Evolutionary conservation across 2,329 filamentous ascomycete genomes (phyloP).

Genomic region (Lecanicillium sp.): DNA sequence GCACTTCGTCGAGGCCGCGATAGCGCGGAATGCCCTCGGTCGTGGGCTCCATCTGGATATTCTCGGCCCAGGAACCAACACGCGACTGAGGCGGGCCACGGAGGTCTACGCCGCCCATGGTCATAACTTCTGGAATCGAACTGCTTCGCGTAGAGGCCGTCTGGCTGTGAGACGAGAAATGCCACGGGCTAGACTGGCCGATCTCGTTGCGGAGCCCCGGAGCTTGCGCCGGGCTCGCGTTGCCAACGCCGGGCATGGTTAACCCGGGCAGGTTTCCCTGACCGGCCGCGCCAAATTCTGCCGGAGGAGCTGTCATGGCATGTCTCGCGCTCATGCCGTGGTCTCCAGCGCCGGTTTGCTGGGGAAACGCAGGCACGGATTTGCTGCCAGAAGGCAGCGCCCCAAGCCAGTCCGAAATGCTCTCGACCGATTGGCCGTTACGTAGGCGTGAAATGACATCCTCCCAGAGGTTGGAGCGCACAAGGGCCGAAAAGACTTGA

Average conservation of each 20-base stretch:
- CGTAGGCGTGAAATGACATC: conserved; percentile 46
- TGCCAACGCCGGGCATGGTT: conserved; percentile 17
- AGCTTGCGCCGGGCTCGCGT: conserved; percentile 19
- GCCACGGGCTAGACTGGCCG: conserved; percentile 40
- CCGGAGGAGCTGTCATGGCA: conserved; percentile 12
- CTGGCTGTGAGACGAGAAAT: conserved; percentile 37
- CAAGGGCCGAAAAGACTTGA: conserved; percentile 45
- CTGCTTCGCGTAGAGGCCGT: conserved; percentile 36
- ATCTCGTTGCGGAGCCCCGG: conserved; percentile 26
- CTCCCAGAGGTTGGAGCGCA: conserved; percentile 41
- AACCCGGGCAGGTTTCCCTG: conserved; percentile 21
- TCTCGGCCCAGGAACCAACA: conserved; percentile 43
- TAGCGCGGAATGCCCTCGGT: conserved; percentile 25
- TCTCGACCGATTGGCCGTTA: conserved; percentile 44
- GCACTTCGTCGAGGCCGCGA: conserved; percentile 37
- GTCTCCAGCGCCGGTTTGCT: conserved; percentile 9
- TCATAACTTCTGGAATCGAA: conserved; percentile 38
- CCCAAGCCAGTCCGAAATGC: conserved; percentile 47
- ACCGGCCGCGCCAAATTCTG: conserved; percentile 21
- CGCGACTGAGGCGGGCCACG: conserved; percentile 32
- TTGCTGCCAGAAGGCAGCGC: conserved; percentile 22
- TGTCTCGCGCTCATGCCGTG: conserved; percentile 6
- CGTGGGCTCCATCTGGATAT: conserved; percentile 24
- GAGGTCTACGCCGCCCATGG: conserved; percentile 32
- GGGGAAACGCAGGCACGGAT: conserved; percentile 19